These are phyloP conservation scores for Scutellaria barbata DNA, from an alignment of 257 asterid species.

Conservation along the genomic window DNA sequence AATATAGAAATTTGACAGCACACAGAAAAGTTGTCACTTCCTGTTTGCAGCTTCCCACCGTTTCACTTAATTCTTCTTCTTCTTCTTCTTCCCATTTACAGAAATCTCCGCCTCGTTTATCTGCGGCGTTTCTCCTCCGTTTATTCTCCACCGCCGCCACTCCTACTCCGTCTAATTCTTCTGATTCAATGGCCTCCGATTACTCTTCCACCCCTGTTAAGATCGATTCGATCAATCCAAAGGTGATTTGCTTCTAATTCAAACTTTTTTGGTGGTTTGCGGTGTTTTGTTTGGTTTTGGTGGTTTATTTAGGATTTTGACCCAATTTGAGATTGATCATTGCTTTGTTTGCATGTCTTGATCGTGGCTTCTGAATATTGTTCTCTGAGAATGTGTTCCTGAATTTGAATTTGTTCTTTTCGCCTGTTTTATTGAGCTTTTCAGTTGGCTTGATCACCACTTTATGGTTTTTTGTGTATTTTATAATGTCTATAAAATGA, in stretches of 20 bases:
- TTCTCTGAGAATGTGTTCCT: slow-evolving; percentile 8
- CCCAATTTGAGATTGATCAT: slow-evolving; percentile 17
- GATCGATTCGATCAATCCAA: slow-evolving; percentile 48
- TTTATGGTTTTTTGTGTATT: neutral
- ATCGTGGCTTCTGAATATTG: slow-evolving; percentile 18
- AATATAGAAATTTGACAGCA: slow-evolving; percentile 47
- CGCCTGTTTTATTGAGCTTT: slow-evolving; percentile 6
- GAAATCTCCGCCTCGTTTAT: slow-evolving; percentile 29
- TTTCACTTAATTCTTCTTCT: slow-evolving; percentile 25
- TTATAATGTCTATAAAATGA: neutral
- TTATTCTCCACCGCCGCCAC: slow-evolving; percentile 28
- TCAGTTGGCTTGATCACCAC: neutral
- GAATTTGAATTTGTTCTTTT: neutral
- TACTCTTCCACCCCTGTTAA: slow-evolving; percentile 44
- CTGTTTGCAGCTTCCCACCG: slow-evolving; percentile 41
- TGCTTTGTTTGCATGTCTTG: neutral
- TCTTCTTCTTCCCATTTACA: slow-evolving; percentile 27
- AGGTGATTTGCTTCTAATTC: slow-evolving; percentile 24
- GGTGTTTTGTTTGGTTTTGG: neutral
- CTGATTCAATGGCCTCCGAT: slow-evolving; percentile 46
- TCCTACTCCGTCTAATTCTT: slow-evolving; percentile 33
- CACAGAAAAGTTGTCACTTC: slow-evolving; percentile 29
- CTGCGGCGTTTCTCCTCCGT: slow-evolving; percentile 34
- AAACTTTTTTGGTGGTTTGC: neutral
- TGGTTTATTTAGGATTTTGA: slow-evolving; percentile 26